Base-by-base conservation (phyloP, 768 basidiomycete species). In the Amanita fuliginea region DNA sequence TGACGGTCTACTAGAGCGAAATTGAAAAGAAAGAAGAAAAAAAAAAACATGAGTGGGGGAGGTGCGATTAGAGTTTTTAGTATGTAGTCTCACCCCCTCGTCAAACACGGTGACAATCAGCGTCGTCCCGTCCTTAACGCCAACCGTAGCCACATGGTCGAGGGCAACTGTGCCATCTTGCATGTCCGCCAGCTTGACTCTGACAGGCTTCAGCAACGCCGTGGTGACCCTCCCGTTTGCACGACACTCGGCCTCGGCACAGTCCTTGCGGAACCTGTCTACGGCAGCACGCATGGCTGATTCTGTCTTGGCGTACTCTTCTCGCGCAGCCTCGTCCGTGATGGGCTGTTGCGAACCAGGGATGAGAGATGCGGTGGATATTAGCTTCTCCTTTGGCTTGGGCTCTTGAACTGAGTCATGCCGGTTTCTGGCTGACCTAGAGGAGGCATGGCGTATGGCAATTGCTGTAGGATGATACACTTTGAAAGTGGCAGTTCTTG, bases 231-330 rank as follows among this genome's bases (percentile, higher is more conserved):
- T 82, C 26, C 89, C 89, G 47, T 71, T 77, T 1, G 83, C 85
- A 11, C 87, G 80, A 18, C 74, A 76, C 63, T 88, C 85, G 18
- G 81, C 67, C 14, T 66, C 71, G n/a, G 82, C 80, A 45, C 86
- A 81, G 57, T 88, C 86, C 53, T 85, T 86, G 49, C 79, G 72
- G 70, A 78, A 84, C 78, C 81, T 81, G 18, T 86, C 84, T n/a
- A 84, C 72, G 3, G 74, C 69, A 2, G 69, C 60, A 30, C 65
- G 59, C 86, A 92, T 91, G 53, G 75, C 76, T 6, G 69, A 62
- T 54, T 83, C 81, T 0, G 78, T 65, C 56, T 78, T 83, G 30
- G 68, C 62, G 55, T 84, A 84, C 58, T 86, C 85, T 9, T 71
- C 67, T 33, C 69, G 73, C 6, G 80, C 69, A 2, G 70, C 68